Evolutionary conservation across 768 basidiomycete genomes (phyloP), one percentile per base, ranked within the genome.

Genomic region (Chlorophyllum brunneum): DNA sequence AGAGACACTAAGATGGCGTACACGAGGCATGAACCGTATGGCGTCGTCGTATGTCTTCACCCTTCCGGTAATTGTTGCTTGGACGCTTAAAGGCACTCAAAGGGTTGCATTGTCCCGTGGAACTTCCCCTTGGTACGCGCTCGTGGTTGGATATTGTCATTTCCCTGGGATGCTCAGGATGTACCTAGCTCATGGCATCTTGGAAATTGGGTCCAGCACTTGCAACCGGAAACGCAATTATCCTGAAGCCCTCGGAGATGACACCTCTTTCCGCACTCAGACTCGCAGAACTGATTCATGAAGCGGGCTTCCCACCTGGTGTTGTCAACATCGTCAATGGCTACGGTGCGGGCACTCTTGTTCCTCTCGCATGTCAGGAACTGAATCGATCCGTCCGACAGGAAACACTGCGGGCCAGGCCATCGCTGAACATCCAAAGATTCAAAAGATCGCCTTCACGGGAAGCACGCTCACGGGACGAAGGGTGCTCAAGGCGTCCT

Each of bases 151-250:
- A 6, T 18, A 18, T n/a, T n/a, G n/a, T n/a, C 10, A n/a, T 16
- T 16, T 24, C 0, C 4, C 2, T 13, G 11, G 15, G 18, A 11
- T 39, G 11, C 22, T 24, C 13, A 18, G n/a, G 16, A 26, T 11
- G 24, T 43, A 50, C 22, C 16, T 30, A 64, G 64, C 39, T 31
- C 31, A 88, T 88, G 83, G 65, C 81, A 47, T 59, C 76, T 5
- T 86, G 85, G 83, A 90, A 90, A 65, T 59, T 87, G 52, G 88
- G 70, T 0, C 88, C 89, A 2, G 88, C 89, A 2, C 75, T 92
- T 34, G 88, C 89, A 2, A 81, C 81, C 1, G 91, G 90, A 48
- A 89, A 89, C 65, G 72, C 78, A 0, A 68, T 92, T 54, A 70
- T 92, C 39, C 67, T 92, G 62, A 92, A 91, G 70, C 86, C 88